These are phyloP conservation scores for Aristolochia fimbriata DNA, from an alignment of 164 flowering plant species.

Conservation along the genomic window DNA sequence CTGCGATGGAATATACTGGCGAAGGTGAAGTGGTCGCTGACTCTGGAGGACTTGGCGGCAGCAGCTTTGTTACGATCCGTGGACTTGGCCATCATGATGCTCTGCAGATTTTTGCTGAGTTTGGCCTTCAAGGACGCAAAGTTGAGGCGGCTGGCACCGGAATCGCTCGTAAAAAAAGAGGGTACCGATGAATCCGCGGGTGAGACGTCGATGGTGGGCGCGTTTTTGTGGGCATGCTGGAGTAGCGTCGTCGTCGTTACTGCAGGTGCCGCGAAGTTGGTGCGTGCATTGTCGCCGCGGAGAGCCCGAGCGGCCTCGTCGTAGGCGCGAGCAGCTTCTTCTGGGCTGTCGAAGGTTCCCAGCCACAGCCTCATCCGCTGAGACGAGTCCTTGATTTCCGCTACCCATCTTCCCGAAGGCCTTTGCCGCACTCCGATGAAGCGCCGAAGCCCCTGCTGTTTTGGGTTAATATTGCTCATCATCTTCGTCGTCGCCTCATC, in stretches of 20 bases:
- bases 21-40: constrained; percentile 68
- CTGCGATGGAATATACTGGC: constrained; percentile 54
- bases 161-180: constrained; percentile 4
- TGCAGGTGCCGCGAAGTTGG: constrained; percentile 39
- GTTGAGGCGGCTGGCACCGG: constrained; percentile 24
- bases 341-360: constrained; percentile 65
- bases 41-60: constrained; percentile 44
- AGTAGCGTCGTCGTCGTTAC: too few relatives aligned
- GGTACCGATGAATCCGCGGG: constrained; percentile 7
- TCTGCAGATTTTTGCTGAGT: constrained; percentile 61
- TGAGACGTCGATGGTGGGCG: constrained; percentile 8
- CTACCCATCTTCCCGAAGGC: constrained; percentile 83
- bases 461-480: constrained; percentile 4
- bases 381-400: constrained; percentile 75
- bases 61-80: constrained; percentile 33
- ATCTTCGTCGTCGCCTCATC: constrained; percentile 10
- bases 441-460: constrained; percentile 14
- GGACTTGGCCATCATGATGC: constrained; percentile 48
- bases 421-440: constrained; percentile 63
- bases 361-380: constrained; percentile 64
- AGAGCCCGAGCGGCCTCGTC: constrained; percentile 74
- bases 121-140: constrained; percentile 56
- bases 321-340: constrained; percentile 70
- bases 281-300: constrained; percentile 64
- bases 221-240: neutral